Evolutionary conservation across 495 filamentous ascomycete species (phyloP).

Genomic region (Aspergillus wentii): DNA sequence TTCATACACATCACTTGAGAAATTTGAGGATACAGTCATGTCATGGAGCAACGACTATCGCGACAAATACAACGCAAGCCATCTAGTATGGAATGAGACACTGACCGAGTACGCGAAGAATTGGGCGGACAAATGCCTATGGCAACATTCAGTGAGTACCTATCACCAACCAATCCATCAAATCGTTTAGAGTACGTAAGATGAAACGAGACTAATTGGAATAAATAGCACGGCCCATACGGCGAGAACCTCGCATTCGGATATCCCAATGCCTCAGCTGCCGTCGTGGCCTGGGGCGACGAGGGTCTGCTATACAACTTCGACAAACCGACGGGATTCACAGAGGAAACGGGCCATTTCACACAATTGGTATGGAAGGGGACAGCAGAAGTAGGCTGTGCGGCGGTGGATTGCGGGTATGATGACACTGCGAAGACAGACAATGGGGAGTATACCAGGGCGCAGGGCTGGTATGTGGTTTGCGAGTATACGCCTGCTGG

Average conservation of each 20-base stretch:
- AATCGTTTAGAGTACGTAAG: too few species aligned
- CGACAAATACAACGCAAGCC: conserved; percentile 53
- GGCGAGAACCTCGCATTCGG: conserved; percentile 78
- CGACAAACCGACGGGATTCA: conserved; percentile 47
- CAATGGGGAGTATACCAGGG: conserved; percentile 10
- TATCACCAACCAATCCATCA: background rate
- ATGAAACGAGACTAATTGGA: background rate
- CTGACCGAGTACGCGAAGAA: conserved; percentile 50
- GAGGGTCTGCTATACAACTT: conserved; percentile 61
- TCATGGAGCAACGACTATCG: conserved; percentile 67
- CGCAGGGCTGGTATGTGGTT: conserved; percentile 67
- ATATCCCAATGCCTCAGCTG: conserved; percentile 52
- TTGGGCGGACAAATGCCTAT: conserved; percentile 51
- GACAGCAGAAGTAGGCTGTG: conserved; percentile 68
- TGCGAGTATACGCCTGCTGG: conserved; percentile 77
- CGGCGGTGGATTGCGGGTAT: conserved; percentile 51
- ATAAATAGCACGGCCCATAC: conserved; percentile 52
- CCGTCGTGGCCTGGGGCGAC: conserved; percentile 63
- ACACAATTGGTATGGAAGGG: conserved; percentile 79
- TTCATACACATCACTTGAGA: conserved; percentile 42
- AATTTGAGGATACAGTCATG: conserved; percentile 56
- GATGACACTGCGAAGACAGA: conserved; percentile 6
- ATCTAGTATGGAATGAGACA: conserved; percentile 62
- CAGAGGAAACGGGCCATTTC: conserved; percentile 71
- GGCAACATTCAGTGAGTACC: conserved; percentile 55